Base-by-base conservation (phyloP, 176 grass and related monocot genomes). In the Aegilops umbellulata region DNA sequence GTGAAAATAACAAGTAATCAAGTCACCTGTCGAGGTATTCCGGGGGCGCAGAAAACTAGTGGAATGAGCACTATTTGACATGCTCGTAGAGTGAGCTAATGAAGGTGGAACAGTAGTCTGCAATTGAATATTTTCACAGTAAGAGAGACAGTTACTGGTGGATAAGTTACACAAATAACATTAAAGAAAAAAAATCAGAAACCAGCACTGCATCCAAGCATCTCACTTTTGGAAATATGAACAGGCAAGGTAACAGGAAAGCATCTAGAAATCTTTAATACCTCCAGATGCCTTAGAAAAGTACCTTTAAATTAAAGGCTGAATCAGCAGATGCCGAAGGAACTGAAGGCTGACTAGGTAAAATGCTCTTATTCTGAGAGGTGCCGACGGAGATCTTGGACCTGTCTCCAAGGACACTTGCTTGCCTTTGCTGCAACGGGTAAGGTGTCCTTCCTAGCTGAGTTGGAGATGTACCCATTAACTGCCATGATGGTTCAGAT, bases 401-500 rank as follows among this genome's bases (percentile, higher is more conserved):
- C 79, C 84, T 89, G 32, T 93, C 91, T 42, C 85, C 87, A 78
- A 93, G 89, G 74, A 96, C 87, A 80, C 89, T 90, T 53, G 88
- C 91, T 63, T 82, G 84, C 78, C 87, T 87, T 80, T 91, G 91
- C 78, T 96, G 94, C 78, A 85, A 83, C 31, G 90, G 74, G 55
- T 90, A 91, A 62, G 91, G 91, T 53, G 85, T 75, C 63, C 71
- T 86, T 63, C 87, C 91, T 80, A 92, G 79, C 22, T 93, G 94
- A 67, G 79, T 53, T 49, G 89, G 73, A 35, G 81, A 55, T n/a
- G 94, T 82, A 69, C 87, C 89, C 67, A 81, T 87, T 66, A 93
- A 85, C 35, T 85, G 82, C 94, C 94, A 96, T 86, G 94, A 91
- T 84, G 87, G 79, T 83, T 96, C 91, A 83, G 84, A 83, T 58